Conservation (phyloP, 352 stramenopile species). For the Globisporangium middletonii region DNA sequence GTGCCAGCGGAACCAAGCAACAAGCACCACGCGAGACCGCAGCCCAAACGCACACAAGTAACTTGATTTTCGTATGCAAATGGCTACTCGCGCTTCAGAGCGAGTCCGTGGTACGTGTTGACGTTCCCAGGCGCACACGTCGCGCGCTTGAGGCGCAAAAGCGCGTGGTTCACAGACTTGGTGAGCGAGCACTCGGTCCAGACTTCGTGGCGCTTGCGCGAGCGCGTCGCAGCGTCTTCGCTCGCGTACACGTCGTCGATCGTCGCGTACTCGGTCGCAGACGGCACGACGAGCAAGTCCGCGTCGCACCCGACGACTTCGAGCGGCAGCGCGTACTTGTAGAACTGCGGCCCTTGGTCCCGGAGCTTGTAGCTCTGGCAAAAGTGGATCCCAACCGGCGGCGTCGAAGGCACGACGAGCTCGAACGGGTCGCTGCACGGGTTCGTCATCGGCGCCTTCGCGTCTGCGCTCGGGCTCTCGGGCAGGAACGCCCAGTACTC, state of each 20-base stretch:
- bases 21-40: neutral
- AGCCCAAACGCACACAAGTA: slow-evolving; percentile 15
- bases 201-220: slow-evolving; percentile 22
- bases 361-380: slow-evolving; percentile 37
- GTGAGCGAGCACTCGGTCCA: slow-evolving; percentile 25
- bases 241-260: neutral
- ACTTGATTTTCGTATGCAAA: neutral
- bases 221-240: slow-evolving; percentile 3
- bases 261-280: slow-evolving; percentile 26
- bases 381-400: slow-evolving; percentile 44
- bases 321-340: slow-evolving; percentile 27
- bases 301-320: slow-evolving; percentile 13
- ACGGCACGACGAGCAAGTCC: slow-evolving; percentile 32
- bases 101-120: slow-evolving; percentile 16
- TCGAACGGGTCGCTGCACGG: slow-evolving; percentile 23
- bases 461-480: slow-evolving; percentile 15
- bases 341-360: slow-evolving; percentile 27
- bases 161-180: slow-evolving; percentile 20
- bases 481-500: slow-evolving; percentile 44
- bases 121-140: slow-evolving; percentile 13
- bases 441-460: slow-evolving; percentile 15
- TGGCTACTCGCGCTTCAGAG: slow-evolving; percentile 5
- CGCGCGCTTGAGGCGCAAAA: slow-evolving; percentile 12
- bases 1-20: slow-evolving; percentile 11
- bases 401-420: slow-evolving; percentile 28